A percentile compares a stretch with the other conserved stretches of the same genome.
These are phyloP conservation scores for Rhodotorula sphaerocarpa DNA, from an alignment of 768 basidiomycete species.

Conservation along the genomic window DNA sequence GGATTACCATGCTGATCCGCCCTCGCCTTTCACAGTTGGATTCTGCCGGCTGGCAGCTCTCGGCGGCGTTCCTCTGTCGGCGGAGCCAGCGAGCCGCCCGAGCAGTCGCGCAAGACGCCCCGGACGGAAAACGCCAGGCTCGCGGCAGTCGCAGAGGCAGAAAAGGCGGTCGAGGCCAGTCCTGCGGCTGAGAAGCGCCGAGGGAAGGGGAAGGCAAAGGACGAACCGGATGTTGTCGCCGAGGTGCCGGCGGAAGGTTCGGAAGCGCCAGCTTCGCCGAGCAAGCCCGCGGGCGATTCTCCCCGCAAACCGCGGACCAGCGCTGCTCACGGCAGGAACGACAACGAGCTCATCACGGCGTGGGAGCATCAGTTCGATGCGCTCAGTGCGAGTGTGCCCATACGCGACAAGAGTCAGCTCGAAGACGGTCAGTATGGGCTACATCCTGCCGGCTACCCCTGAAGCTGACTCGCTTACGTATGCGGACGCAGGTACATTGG, in stretches of 20 bases:
- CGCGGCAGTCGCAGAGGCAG: too few species aligned
- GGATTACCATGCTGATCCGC: rapidly evolving
- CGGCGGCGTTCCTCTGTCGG: slow-evolving; percentile 4
- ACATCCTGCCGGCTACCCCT: too few species aligned
- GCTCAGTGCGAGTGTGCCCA: background rate
- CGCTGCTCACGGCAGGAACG: background rate
- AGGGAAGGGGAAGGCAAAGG: too few species aligned
- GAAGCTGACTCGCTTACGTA: background rate
- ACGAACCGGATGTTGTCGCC: too few species aligned
- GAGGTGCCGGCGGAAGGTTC: too few species aligned
- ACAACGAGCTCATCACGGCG: background rate
- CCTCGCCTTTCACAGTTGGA: background rate
- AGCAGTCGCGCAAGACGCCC: background rate
- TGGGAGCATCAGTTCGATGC: background rate
- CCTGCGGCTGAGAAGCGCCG: too few species aligned
- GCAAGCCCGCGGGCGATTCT: slow-evolving; percentile 48
- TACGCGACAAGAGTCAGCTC: background rate
- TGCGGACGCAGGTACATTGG: background rate
- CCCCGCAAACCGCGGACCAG: background rate
- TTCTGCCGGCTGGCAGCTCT: slow-evolving; percentile 20
- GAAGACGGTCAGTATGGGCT: slow-evolving; percentile 1
- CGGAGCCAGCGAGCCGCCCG: rapidly evolving
- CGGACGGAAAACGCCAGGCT: too few species aligned
- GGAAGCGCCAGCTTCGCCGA: background rate
- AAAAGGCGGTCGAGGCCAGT: too few species aligned